phyloP scores from a whole-genome alignment of 495 filamentous ascomycete genomes.

The Penicillium taxi region DNA sequence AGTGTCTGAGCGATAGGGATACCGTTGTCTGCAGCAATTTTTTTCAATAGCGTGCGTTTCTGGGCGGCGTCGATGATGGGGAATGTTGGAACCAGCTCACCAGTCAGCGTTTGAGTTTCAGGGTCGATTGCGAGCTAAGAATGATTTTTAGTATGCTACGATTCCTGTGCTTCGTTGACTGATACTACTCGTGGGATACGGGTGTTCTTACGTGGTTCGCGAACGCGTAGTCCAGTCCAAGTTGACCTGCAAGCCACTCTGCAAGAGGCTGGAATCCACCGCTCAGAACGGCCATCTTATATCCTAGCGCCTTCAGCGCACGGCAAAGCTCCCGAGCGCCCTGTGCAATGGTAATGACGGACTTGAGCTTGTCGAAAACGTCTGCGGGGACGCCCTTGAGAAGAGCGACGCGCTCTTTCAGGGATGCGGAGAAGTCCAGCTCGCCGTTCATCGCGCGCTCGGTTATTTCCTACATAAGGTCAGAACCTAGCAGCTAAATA shows the following conservation, averaged over 20 bases:
- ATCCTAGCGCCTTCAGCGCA: constrained; percentile 65
- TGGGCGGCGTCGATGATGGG: constrained; percentile 74
- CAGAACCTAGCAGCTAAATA: constrained; percentile 12
- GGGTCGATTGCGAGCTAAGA: constrained; percentile 30
- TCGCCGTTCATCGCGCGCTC: constrained; percentile 92
- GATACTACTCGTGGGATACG: background rate
- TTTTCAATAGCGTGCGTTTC: constrained; percentile 67
- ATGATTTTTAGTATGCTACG: background rate
- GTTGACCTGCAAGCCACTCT: constrained; percentile 66
- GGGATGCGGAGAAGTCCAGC: constrained; percentile 79
- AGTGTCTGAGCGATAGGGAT: constrained; percentile 69
- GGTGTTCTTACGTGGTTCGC: constrained; percentile 62
- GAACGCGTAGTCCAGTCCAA: constrained; percentile 78
- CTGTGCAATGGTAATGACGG: constrained; percentile 66
- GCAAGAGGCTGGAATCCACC: constrained; percentile 89
- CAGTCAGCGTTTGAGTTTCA: constrained; percentile 62
- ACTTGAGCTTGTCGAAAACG: constrained; percentile 71
- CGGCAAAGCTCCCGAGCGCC: constrained; percentile 68
- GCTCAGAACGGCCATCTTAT: constrained; percentile 80
- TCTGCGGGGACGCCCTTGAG: constrained; percentile 69
- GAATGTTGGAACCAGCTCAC: constrained; percentile 58
- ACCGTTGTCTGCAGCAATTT: constrained; percentile 66
- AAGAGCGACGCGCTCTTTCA: constrained; percentile 69
- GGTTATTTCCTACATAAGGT: constrained; percentile 56
- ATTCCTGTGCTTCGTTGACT: background rate